These are phyloP conservation scores for Cladosporium cucumerinum DNA, from an alignment of 2,329 filamentous ascomycete genomes.

Conservation along the genomic window DNA sequence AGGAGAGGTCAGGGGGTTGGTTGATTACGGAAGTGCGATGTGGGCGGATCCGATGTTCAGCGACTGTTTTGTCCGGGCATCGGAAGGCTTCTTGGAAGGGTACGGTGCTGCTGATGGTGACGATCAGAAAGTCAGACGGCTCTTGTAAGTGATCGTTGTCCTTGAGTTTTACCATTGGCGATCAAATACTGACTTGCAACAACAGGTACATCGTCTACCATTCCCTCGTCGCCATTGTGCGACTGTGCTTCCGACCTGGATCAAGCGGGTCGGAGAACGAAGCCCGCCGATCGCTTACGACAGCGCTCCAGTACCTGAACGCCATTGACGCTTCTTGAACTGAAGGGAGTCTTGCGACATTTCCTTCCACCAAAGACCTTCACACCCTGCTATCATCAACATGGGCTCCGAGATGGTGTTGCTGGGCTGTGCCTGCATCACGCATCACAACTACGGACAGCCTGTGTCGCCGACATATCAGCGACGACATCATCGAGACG, in stretches of 20 bases:
- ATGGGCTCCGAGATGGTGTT: background rate
- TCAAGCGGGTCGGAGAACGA: slow-evolving; percentile 41
- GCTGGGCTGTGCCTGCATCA: background rate
- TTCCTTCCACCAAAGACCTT: background rate
- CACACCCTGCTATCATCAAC: background rate
- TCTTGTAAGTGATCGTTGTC: slow-evolving; percentile 38
- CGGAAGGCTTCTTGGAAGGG: slow-evolving; percentile 42
- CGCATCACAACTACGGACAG: background rate
- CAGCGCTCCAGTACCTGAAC: slow-evolving; percentile 30
- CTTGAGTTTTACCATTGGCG: background rate
- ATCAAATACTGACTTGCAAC: background rate
- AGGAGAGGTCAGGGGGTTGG: slow-evolving; percentile 48
- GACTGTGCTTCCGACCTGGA: slow-evolving; percentile 44
- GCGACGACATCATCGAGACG: background rate
- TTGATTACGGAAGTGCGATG: slow-evolving; percentile 52
- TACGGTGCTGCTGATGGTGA: slow-evolving; percentile 38
- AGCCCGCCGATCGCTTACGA: slow-evolving; percentile 41
- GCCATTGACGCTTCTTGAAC: background rate
- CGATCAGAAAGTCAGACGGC: slow-evolving; percentile 36
- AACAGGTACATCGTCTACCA: slow-evolving; percentile 46
- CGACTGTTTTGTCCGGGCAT: slow-evolving; percentile 46
- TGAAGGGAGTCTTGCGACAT: no score
- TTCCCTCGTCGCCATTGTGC: slow-evolving; percentile 41
- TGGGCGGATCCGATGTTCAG: slow-evolving; percentile 58
- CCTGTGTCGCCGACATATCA: background rate